These are phyloP conservation scores for Bipolaris sorokiniana DNA, from an alignment of 2,329 filamentous ascomycete genomes.

Conservation along the genomic window DNA sequence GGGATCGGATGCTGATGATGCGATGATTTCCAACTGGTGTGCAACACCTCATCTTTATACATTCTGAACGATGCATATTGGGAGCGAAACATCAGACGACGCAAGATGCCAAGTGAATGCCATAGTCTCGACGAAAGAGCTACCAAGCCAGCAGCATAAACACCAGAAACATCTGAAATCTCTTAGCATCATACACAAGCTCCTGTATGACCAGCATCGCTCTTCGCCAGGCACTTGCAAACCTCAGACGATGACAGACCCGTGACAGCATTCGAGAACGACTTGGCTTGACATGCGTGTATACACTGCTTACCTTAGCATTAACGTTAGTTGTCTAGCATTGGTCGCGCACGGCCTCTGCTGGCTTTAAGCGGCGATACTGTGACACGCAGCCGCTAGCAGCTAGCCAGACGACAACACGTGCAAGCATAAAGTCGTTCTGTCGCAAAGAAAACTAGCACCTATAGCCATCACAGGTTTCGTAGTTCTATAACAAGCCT, in stretches of 20 bases:
- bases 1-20: not conserved
- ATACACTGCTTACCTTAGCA: not conserved
- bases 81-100: not conserved
- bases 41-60: conserved; percentile 4
- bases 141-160: conserved; percentile 4
- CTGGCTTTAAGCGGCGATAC: conserved; percentile 1
- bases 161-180: not conserved
- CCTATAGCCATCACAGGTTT: not conserved
- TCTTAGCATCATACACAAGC: not conserved
- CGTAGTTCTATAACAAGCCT: not conserved
- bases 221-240: not conserved
- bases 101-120: not conserved
- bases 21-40: not conserved
- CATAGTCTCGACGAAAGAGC: conserved; percentile 1
- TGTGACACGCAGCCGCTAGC: conserved; percentile 1
- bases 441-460: not conserved
- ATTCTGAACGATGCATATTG: not conserved
- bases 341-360: not conserved
- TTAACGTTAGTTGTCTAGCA: not conserved
- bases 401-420: not conserved
- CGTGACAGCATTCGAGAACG: not conserved
- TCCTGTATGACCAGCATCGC: not conserved
- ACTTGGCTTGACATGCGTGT: not conserved
- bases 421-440: not conserved
- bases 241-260: not conserved